Base-by-base conservation (phyloP, 495 filamentous ascomycete species). In the Neurospora intermedia region DNA sequence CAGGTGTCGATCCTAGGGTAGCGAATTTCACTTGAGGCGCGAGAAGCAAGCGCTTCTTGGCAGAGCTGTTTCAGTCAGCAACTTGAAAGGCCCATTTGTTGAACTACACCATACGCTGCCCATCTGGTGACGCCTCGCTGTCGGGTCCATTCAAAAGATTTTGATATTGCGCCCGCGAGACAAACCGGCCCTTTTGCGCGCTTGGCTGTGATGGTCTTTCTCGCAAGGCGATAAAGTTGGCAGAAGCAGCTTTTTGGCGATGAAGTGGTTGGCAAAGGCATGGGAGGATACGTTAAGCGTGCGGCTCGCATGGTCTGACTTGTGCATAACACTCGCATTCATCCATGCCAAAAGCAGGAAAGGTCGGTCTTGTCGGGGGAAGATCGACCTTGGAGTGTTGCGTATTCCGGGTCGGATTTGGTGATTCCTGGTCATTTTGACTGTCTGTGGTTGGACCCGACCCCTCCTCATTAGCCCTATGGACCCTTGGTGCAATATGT, bases 401-500 rank as follows among this genome's bases (percentile, higher is more conserved):
- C 54, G 54, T 31, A 35, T 66, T 66, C 27, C 54, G 27, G 54
- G 54, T 35, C 54, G 54, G 15, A 66, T 66, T 66, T 66, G 54
- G 15, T 38, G 54, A 66, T 66, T 66, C 54, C 54, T 13, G 15
- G 54, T 62, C 54, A 62, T 31, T 16, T 62, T 62, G 35, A 41
- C 20, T 66, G 23, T 20, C 66, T 69, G 11, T 72, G 71, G 71
- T 72, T 72, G 71, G 71, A n/a, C 54, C 54, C 54, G 54, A 66
- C 54, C 54, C 71, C 54, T 69, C 40, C 35, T 72, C 40, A 15
- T 69, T 23, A 40, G 48, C 48, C 54, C 41, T 70, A 69, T 41
- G 48, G 71, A 72, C 48, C 71, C 71, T 72, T 20, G 71, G 23
- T 59, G 38, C 48, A 69, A 71, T 71, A 38, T 6, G 6, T 38